These are phyloP conservation scores for Calophaca sinica DNA, from an alignment of 306 rosid species.

Conservation along the genomic window DNA sequence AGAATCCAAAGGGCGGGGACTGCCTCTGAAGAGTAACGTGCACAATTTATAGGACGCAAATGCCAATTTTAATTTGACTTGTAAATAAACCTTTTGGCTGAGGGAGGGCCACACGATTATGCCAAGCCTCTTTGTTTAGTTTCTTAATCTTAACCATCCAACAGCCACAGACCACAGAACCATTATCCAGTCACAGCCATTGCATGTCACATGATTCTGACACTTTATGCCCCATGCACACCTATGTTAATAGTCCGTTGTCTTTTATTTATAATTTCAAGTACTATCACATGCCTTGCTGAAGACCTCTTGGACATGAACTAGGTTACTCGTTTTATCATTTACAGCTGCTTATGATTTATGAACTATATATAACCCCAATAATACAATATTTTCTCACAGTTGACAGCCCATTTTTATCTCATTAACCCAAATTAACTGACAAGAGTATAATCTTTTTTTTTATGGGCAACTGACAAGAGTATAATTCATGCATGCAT, in stretches of 20 bases:
- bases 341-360: neutral
- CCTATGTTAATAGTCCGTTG: neutral
- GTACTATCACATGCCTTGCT: neutral
- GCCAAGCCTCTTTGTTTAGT: no score
- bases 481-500: neutral
- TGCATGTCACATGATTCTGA: slow-evolving; percentile 36
- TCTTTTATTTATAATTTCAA: neutral
- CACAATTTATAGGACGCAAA: neutral
- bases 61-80: neutral
- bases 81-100: neutral
- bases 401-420: no score
- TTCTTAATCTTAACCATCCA: neutral
- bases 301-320: neutral
- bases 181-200: slow-evolving; percentile 12
- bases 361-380: no score
- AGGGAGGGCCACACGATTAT: neutral
- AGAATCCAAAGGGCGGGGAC: neutral
- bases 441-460: no score
- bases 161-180: neutral
- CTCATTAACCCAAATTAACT: no score
- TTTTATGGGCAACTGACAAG: no score
- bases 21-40: neutral
- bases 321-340: neutral
- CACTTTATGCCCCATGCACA: slow-evolving; percentile 1
- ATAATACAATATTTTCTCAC: neutral